Evolutionary conservation across 306 rosid species (phyloP).

Genomic region (Rosa multiflora): DNA sequence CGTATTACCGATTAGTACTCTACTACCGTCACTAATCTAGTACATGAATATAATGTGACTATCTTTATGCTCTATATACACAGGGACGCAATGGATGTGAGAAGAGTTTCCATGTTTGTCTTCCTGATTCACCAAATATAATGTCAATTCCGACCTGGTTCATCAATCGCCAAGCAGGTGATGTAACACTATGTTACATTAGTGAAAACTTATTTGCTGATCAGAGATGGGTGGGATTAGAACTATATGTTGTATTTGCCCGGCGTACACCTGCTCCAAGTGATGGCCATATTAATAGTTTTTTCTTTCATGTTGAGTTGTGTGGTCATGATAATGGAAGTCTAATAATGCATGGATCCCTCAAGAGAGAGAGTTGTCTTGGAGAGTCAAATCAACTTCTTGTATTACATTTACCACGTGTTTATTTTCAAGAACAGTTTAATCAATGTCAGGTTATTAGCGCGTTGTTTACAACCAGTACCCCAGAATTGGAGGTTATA

Average conservation of each 20-base stretch:
- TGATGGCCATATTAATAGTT: background rate
- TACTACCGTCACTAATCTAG: background rate
- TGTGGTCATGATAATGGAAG: background rate
- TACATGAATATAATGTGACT: background rate
- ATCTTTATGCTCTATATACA: background rate
- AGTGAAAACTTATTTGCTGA: background rate
- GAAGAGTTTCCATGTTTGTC: background rate
- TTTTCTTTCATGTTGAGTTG: background rate
- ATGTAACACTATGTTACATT: background rate
- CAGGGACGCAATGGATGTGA: background rate
- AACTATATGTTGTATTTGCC: background rate
- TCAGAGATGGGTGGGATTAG: slow-evolving; percentile 9
- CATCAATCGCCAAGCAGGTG: background rate
- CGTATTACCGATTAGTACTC: no score
- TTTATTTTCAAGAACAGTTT: background rate
- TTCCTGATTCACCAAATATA: background rate
- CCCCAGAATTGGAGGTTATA: slow-evolving; percentile 7
- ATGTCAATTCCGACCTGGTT: background rate
- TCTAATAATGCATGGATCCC: no score
- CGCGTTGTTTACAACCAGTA: background rate
- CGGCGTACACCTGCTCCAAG: background rate
- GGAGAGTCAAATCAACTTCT: slow-evolving; percentile 7
- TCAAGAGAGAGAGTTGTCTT: background rate
- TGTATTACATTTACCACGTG: slow-evolving; percentile 17
- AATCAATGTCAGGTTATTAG: slow-evolving; percentile 15